Percentiles rank a stretch among this genome's conserved stretches.
Conservation (phyloP, 2,329 filamentous ascomycete species). For the Chaetomium strumarium region DNA sequence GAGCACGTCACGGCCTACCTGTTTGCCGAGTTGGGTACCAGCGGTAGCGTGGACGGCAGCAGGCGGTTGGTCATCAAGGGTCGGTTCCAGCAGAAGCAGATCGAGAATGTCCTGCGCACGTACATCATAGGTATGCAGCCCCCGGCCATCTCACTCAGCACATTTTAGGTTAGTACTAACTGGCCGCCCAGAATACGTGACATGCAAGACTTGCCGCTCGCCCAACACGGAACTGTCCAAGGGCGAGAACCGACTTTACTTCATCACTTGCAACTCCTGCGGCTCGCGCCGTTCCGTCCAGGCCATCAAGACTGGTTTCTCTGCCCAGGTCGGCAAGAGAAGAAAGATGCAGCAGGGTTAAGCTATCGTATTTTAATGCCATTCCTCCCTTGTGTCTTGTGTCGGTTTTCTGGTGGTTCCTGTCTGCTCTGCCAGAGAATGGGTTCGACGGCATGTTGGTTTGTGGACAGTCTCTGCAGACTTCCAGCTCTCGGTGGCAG, state of each 20-base stretch:
- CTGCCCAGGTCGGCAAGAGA: constrained; percentile 97
- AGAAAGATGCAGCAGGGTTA: constrained; percentile 88
- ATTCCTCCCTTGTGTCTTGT: constrained; percentile 10
- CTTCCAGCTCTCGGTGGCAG: constrained; percentile 9
- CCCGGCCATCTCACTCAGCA: no score
- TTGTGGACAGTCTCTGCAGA: constrained; percentile 1
- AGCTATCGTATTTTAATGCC: constrained; percentile 24
- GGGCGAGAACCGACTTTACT: constrained; percentile 98
- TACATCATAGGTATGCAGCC: constrained; percentile 67
- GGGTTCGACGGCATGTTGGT: constrained; percentile 15
- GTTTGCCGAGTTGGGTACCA: constrained; percentile 97
- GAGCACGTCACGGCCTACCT: constrained; percentile 97
- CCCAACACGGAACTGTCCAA: constrained; percentile 96
- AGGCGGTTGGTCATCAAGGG: constrained; percentile 96
- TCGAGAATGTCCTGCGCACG: constrained; percentile 92
- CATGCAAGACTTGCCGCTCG: constrained; percentile 95
- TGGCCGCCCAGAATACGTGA: constrained; percentile 78
- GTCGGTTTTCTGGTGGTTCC: constrained; percentile 10
- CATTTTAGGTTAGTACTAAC: neutral
- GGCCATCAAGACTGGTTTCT: constrained; percentile 99
- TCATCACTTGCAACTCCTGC: constrained; percentile 93
- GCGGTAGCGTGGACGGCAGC: constrained; percentile 87
- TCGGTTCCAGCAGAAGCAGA: constrained; percentile 99
- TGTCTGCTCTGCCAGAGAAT: constrained; percentile 8
- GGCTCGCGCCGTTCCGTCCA: constrained; percentile 81